Conservation (phyloP, 2,329 filamentous ascomycete genomes). For the Bipolaris oryzae region DNA sequence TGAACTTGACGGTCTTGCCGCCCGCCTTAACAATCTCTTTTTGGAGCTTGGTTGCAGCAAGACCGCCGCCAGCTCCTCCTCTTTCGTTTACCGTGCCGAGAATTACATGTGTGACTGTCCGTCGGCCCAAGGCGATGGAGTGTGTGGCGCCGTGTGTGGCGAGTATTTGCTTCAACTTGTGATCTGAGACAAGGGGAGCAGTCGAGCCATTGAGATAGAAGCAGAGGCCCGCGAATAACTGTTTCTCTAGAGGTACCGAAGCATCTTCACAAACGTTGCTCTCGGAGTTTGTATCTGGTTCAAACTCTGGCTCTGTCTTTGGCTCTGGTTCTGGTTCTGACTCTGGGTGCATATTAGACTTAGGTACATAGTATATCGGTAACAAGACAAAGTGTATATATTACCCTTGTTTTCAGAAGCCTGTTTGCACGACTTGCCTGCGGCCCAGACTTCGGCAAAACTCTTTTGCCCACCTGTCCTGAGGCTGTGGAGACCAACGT, state of each 20-base stretch:
- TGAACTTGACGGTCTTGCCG: conserved; percentile 76
- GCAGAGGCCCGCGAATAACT: conserved; percentile 72
- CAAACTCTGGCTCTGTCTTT: not conserved
- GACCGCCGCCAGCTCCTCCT: conserved; percentile 70
- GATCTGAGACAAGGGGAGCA: conserved; percentile 79
- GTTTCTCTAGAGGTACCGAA: conserved; percentile 26
- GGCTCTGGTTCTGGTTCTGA: not conserved
- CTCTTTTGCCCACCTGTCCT: conserved; percentile 54
- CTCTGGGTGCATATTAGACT: not conserved
- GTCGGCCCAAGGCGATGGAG: conserved; percentile 72
- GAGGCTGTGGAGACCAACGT: conserved; percentile 43
- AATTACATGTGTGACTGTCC: conserved; percentile 84
- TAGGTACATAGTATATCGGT: not conserved
- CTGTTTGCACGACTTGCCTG: conserved; percentile 25
- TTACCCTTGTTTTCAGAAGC: not conserved
- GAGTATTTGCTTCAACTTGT: conserved; percentile 80
- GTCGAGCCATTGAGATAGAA: conserved; percentile 91
- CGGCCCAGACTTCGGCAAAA: conserved; percentile 36
- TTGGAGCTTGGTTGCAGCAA: conserved; percentile 79
- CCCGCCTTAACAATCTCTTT: conserved; percentile 73
- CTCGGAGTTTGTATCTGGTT: not conserved
- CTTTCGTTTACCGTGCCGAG: conserved; percentile 58
- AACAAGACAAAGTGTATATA: not conserved
- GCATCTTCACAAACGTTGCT: not conserved
- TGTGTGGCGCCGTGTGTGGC: conserved; percentile 74